phyloP scores from a whole-genome alignment of 2,329 filamentous ascomycete species.

The Aphanoascus verrucosus region DNA sequence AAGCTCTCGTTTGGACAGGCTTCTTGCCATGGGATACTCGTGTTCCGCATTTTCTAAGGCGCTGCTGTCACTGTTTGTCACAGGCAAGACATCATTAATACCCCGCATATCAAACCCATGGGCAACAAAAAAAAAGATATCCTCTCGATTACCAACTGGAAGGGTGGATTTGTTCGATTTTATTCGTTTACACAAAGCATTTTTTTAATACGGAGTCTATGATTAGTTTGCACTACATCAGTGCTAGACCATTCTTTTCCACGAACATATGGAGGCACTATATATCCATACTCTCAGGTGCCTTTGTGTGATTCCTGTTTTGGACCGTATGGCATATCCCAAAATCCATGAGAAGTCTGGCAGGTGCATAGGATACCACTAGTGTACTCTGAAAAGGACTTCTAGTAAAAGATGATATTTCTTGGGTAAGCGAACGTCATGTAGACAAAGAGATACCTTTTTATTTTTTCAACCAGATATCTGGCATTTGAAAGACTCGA shows the following conservation, averaged over 20 bases:
- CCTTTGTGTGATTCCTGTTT: not conserved
- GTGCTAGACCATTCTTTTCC: slow-evolving; percentile 3
- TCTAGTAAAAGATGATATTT: slow-evolving; percentile 8
- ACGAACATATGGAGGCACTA: not conserved
- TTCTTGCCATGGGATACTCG: not conserved
- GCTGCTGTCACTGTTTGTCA: not conserved
- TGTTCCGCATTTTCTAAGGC: not conserved
- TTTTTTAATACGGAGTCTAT: slow-evolving; percentile 8
- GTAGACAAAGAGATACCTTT: slow-evolving; percentile 3
- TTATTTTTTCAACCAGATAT: not conserved
- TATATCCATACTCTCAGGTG: slow-evolving; percentile 2
- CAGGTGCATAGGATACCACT: not conserved
- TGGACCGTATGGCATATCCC: not conserved
- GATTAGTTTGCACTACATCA: slow-evolving; percentile 4
- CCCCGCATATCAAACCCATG: not conserved
- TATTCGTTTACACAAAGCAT: not conserved
- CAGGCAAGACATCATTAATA: not conserved
- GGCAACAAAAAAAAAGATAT: slow-evolving; percentile 8
- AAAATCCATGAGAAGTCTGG: not conserved
- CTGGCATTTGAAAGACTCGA: no score
- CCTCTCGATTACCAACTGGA: slow-evolving; percentile 5
- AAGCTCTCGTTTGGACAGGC: slow-evolving; percentile 11
- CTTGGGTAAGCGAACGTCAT: slow-evolving; percentile 4
- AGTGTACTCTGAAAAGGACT: not conserved
- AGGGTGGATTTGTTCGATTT: slow-evolving; percentile 2